Evolutionary conservation across 768 basidiomycete species (phyloP).

Genomic region (Suillus americanus): DNA sequence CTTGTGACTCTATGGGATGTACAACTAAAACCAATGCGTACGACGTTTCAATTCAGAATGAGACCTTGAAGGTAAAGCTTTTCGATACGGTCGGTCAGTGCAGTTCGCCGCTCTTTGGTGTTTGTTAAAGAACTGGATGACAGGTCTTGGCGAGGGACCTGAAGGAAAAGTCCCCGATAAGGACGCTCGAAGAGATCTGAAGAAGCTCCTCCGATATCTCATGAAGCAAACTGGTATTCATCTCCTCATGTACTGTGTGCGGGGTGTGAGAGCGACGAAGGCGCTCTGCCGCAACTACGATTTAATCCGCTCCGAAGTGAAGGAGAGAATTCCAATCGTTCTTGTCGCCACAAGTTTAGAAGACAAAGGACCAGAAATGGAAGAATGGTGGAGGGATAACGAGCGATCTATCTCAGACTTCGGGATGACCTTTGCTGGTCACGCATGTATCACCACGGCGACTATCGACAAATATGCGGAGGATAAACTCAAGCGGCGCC

Average conservation of each 20-base stretch:
- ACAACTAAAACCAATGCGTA: slow-evolving; percentile 17
- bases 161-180: slow-evolving; percentile 26
- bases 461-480: slow-evolving; percentile 22
- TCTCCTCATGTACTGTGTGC: slow-evolving; percentile 34
- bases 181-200: slow-evolving; percentile 26
- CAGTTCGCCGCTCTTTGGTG: neutral
- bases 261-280: slow-evolving; percentile 31
- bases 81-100: slow-evolving; percentile 27
- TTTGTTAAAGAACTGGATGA: neutral
- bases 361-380: slow-evolving; percentile 33
- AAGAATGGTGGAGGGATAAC: slow-evolving; percentile 39
- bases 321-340: slow-evolving; percentile 28
- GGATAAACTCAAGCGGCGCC: slow-evolving; percentile 15
- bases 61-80: slow-evolving; percentile 17
- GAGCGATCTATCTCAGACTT: slow-evolving; percentile 28
- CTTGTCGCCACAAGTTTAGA: slow-evolving; percentile 37
- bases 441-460: slow-evolving; percentile 42
- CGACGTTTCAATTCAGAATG: neutral
- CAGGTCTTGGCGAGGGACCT: slow-evolving; percentile 32
- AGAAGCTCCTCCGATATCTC: slow-evolving; percentile 34
- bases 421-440: slow-evolving; percentile 36
- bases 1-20: slow-evolving; percentile 23
- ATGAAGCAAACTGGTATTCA: slow-evolving; percentile 25
- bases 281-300: slow-evolving; percentile 30
- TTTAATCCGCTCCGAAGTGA: slow-evolving; percentile 28